phyloP scores from a whole-genome alignment of 179 eudicot species.

The Vitellaria paradoxa region DNA sequence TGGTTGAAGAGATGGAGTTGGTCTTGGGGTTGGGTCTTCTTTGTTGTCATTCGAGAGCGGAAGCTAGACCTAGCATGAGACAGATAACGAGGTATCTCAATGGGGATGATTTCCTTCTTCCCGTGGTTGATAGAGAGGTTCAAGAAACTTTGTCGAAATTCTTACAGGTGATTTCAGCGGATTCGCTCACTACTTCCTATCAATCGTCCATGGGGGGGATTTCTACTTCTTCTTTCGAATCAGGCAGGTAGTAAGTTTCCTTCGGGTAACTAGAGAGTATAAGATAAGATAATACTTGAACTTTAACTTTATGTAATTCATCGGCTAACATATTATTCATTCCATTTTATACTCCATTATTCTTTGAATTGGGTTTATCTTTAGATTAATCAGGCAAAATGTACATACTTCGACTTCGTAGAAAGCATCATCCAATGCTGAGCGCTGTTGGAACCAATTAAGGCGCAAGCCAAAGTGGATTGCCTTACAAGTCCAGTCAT shows the following conservation, averaged over 20 bases:
- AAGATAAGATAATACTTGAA: too few species aligned
- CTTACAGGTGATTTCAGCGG: not conserved
- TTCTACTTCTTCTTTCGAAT: not conserved
- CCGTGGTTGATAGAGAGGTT: not conserved
- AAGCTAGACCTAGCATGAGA: slow-evolving; percentile 33
- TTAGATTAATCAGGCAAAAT: too few species aligned
- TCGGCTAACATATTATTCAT: too few species aligned
- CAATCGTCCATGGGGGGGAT: not conserved
- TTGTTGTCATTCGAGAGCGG: slow-evolving; percentile 26
- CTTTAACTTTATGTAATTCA: too few species aligned
- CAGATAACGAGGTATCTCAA: slow-evolving; percentile 25
- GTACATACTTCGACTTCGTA: too few species aligned
- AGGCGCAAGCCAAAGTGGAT: too few species aligned
- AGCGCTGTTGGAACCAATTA: too few species aligned
- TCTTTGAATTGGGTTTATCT: too few species aligned
- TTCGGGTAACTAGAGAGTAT: too few species aligned
- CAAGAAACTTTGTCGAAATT: not conserved
- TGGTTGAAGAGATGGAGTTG: slow-evolving; percentile 23
- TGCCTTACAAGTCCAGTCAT: too few species aligned
- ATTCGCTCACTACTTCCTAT: not conserved
- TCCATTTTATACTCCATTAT: too few species aligned
- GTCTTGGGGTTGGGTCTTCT: slow-evolving; percentile 29
- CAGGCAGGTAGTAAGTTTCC: slow-evolving; percentile 15
- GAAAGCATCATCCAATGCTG: too few species aligned
- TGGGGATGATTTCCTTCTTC: slow-evolving; percentile 18